Conservation (phyloP, 352 stramenopile species). For the Thalassiosira livingstoniorum region DNA sequence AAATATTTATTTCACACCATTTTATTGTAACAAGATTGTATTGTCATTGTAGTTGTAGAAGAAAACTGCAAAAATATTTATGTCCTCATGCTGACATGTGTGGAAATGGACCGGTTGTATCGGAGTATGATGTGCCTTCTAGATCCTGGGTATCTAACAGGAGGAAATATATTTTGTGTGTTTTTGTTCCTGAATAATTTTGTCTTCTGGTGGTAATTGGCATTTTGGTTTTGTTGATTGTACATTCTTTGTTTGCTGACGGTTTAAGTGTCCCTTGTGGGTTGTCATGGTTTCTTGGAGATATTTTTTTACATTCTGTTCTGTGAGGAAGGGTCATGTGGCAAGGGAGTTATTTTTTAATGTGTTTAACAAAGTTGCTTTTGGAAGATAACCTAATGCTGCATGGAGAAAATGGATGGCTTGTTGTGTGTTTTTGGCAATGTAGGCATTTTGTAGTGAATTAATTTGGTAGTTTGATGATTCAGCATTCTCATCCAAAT, state of each 20-base stretch:
- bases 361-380: background rate
- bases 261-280: background rate
- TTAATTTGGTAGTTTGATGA: background rate
- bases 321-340: background rate
- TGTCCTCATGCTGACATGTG: background rate
- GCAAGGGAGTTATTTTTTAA: background rate
- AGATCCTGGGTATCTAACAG: too few species aligned
- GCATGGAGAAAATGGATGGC: background rate
- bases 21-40: background rate
- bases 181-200: background rate
- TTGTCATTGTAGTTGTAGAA: background rate
- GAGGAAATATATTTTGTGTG: background rate
- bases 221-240: slow-evolving; percentile 4
- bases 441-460: background rate
- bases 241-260: background rate
- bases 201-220: background rate
- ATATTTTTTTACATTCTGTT: background rate
- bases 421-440: background rate
- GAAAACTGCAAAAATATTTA: slow-evolving; percentile 11
- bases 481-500: background rate
- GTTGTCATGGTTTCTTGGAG: background rate
- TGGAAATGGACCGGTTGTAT: slow-evolving; percentile 6
- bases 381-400: background rate
- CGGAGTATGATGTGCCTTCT: too few species aligned
- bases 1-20: too few species aligned